These are phyloP conservation scores for Candida tropicalis DNA, from an alignment of 1,139 yeast species.

Conservation along the genomic window DNA sequence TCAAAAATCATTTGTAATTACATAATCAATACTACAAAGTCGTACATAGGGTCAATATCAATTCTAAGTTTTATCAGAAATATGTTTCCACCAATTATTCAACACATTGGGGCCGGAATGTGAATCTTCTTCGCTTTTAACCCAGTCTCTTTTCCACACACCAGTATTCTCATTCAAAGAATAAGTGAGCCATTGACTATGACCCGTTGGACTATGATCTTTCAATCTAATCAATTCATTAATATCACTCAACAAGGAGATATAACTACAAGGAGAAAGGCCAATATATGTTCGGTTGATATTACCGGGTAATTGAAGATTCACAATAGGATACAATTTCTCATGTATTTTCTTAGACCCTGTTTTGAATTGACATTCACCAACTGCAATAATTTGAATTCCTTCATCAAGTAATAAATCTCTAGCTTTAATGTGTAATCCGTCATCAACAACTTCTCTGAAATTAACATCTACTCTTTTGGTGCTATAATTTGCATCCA, in stretches of 20 bases:
- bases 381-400: background rate
- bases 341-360: background rate
- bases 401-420: conserved; percentile 2
- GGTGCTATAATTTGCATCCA: background rate
- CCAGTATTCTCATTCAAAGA: background rate
- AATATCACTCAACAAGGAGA: background rate
- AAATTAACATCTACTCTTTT: conserved; percentile 1
- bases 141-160: conserved; percentile 3
- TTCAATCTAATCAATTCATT: background rate
- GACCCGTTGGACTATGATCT: background rate
- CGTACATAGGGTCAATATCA: background rate
- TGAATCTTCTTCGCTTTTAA: background rate
- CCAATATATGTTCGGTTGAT: conserved; percentile 1
- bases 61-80: background rate
- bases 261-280: background rate
- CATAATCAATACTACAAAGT: too few relatives aligned
- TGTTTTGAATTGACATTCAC: background rate
- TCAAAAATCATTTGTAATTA: too few relatives aligned
- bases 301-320: background rate
- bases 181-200: conserved; percentile 2
- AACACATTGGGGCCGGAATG: background rate
- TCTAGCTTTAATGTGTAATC: background rate
- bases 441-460: background rate
- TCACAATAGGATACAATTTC: background rate
- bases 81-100: background rate